A percentile compares a stretch with the other conserved stretches of the same genome.
Conservation (phyloP, 2,329 filamentous ascomycete genomes). For the Cephalotrichum gorgonifer region DNA sequence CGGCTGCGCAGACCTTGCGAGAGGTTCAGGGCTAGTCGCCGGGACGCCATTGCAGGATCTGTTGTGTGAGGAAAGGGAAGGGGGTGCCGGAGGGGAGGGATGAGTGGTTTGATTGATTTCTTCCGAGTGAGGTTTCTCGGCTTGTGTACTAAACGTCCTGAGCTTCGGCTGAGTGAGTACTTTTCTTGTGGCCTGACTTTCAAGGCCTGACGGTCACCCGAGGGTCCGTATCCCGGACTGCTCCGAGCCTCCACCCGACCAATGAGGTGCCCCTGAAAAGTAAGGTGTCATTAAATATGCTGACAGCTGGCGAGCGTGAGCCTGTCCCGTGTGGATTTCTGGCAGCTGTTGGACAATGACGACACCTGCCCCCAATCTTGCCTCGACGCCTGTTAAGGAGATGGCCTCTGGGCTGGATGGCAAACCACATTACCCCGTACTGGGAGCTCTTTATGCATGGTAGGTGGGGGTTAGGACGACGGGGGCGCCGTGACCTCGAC, state of each 20-base stretch:
- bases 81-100: conserved; percentile 4
- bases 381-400: too few species aligned
- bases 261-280: conserved; percentile 18
- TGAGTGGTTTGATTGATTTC: conserved; percentile 20
- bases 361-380: too few species aligned
- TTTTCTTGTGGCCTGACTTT: conserved; percentile 29
- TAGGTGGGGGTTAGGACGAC: too few species aligned
- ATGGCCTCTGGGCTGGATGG: too few species aligned
- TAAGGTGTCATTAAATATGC: conserved; percentile 1
- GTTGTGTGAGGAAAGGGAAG: conserved; percentile 31
- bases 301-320: neutral
- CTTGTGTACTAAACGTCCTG: conserved; percentile 5
- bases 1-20: conserved; percentile 82
- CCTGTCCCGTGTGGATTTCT: neutral
- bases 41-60: conserved; percentile 68
- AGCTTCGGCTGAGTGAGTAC: conserved; percentile 30
- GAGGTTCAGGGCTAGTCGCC: conserved; percentile 93
- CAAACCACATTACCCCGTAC: too few species aligned
- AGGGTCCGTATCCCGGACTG: conserved; percentile 24
- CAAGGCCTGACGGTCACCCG: conserved; percentile 17
- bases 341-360: neutral
- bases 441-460: too few species aligned
- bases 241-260: conserved; percentile 23
- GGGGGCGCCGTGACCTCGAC: too few species aligned
- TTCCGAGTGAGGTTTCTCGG: conserved; percentile 27